phyloP scores from a whole-genome alignment of 1,284 basidiomycete genomes.

The Sanghuangporus baumii region DNA sequence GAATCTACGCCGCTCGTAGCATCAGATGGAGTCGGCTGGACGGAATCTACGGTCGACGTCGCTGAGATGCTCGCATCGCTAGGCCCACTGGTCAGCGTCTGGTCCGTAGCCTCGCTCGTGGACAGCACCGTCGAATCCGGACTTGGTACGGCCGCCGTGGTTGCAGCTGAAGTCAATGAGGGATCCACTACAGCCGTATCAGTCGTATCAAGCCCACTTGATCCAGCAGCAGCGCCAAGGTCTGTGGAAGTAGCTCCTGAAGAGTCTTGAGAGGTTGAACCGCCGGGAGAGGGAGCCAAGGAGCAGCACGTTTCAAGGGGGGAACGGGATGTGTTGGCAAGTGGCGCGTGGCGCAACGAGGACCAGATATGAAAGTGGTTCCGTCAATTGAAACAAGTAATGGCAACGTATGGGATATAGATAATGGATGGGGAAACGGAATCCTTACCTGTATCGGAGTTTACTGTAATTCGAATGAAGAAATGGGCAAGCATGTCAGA shows the following conservation, averaged over 20 bases:
- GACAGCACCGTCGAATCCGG: not conserved
- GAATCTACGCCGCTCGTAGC: not conserved
- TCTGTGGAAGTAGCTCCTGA: not conserved
- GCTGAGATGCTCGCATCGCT: not conserved
- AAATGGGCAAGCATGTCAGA: not conserved
- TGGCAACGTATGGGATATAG: not conserved
- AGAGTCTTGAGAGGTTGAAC: not conserved
- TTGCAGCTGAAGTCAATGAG: not conserved
- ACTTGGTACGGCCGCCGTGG: not conserved
- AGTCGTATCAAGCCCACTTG: not conserved
- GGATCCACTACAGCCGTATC: not conserved
- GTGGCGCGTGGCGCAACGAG: slow-evolving; percentile 9
- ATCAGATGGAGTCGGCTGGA: not conserved
- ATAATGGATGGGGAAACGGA: not conserved
- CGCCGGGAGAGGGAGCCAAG: not conserved
- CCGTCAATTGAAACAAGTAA: not conserved
- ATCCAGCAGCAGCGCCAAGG: not conserved
- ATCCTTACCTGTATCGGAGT: not conserved
- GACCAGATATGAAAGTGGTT: not conserved
- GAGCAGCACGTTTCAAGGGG: not conserved
- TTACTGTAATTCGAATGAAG: not conserved
- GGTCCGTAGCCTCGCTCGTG: not conserved
- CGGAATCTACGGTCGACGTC: not conserved
- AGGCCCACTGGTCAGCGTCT: not conserved
- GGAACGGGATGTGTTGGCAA: not conserved